Conservation (phyloP, 352 stramenopile species). For the Phytophthora megakarya region DNA sequence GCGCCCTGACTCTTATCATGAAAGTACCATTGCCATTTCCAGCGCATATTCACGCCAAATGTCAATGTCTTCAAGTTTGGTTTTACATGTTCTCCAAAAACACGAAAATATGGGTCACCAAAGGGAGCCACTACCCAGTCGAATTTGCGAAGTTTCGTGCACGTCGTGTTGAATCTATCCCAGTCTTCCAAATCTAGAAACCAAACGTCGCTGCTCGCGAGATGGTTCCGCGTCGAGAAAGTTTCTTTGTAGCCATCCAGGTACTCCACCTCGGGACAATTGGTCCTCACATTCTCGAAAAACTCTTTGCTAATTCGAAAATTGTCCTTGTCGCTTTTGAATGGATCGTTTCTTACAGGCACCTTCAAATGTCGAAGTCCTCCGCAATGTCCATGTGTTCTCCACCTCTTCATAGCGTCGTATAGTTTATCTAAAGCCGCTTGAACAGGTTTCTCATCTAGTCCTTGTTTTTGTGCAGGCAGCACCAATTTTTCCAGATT, state of each 20-base stretch:
- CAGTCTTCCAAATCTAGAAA: constrained; percentile 25
- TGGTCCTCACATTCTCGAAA: constrained; percentile 33
- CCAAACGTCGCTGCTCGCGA: constrained; percentile 31
- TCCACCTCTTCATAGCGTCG: constrained; percentile 28
- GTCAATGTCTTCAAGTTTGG: constrained; percentile 32
- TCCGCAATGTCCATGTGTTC: constrained; percentile 10
- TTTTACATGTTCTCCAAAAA: constrained; percentile 38
- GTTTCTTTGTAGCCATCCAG: constrained; percentile 39
- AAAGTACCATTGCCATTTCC: constrained; percentile 44
- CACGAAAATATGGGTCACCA: constrained; percentile 39
- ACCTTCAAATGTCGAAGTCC: constrained; percentile 34
- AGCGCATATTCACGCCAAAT: constrained; percentile 44
- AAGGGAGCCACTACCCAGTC: constrained; percentile 42
- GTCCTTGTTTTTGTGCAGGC: constrained; percentile 2
- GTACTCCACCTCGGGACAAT: constrained; percentile 31
- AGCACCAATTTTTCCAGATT: constrained; percentile 29
- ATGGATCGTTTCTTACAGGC: constrained; percentile 10
- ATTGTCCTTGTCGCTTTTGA: neutral
- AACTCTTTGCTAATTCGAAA: constrained; percentile 23
- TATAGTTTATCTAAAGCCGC: constrained; percentile 27
- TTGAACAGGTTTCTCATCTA: neutral
- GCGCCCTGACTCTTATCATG: constrained; percentile 9
- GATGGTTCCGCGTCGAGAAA: constrained; percentile 15
- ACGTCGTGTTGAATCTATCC: constrained; percentile 33
- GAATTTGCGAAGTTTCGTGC: constrained; percentile 35